Percentiles rank a stretch among this genome's conserved stretches.
Evolutionary conservation across 768 basidiomycete species (phyloP).

Genomic region (Hericium coralloides): DNA sequence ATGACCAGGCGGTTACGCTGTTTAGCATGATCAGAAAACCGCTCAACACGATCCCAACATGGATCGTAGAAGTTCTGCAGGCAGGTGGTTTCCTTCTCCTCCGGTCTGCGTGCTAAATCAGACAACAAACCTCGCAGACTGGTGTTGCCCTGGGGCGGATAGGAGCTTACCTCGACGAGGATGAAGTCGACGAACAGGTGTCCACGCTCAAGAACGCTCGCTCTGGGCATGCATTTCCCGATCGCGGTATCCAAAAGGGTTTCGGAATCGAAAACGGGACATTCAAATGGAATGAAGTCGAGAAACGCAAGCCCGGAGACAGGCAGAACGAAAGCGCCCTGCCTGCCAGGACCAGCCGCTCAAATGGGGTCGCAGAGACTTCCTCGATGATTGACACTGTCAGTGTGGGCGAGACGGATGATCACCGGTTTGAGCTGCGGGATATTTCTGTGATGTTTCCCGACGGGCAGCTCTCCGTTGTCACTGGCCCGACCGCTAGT

Average conservation of each 20-base stretch:
- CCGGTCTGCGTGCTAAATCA: too few relatives aligned
- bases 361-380: background rate
- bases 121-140: constrained; percentile 17
- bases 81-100: too few relatives aligned
- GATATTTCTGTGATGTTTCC: constrained; percentile 69
- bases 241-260: constrained; percentile 18
- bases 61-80: constrained; percentile 70
- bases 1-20: constrained; percentile 56
- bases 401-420: constrained; percentile 13
- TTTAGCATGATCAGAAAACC: constrained; percentile 81
- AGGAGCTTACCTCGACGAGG: constrained; percentile 49
- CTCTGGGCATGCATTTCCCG: constrained; percentile 11
- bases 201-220: constrained; percentile 39
- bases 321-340: background rate
- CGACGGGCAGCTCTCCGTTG: constrained; percentile 55
- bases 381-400: background rate
- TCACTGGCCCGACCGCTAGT: constrained; percentile 73
- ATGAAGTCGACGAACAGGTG: constrained; percentile 54
- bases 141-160: constrained; percentile 53
- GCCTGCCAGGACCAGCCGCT: background rate
- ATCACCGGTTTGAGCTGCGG: constrained; percentile 54
- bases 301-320: constrained; percentile 23
- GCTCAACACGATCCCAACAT: constrained; percentile 71
- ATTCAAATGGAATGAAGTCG: constrained; percentile 50
- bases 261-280: constrained; percentile 42